Evolutionary conservation across 1,139 yeast genomes (phyloP), one percentile per base, ranked within the genome.

Genomic region (Yamadazyma sp.): DNA sequence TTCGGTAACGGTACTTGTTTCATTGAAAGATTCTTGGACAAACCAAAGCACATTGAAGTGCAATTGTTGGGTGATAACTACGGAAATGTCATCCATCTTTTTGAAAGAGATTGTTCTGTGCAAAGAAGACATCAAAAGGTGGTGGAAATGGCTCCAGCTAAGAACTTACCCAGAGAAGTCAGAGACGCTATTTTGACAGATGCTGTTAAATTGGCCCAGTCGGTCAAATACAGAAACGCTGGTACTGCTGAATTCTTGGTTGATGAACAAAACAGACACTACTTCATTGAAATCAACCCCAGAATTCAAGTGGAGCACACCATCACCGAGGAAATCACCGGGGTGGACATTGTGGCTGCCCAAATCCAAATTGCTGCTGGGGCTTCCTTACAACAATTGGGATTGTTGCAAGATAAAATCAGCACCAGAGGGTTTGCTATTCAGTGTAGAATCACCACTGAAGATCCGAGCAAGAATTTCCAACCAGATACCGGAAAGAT

Each of bases 281-380:
- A 92, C 69, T 92, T 92, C 62, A 92, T 92, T 60, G 99, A 94
- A 71, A 92, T 92, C 69, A 92, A 92, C 73, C 98, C 99, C 46
- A 84, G 98, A 74, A 92, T 92, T 61, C 97, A 92, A 69, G 97
- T 90, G 46, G 98, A 92, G 73, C 98, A 92, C 70, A 92, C 98
- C 36, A 92, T 92, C 64, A 90, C 98, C 41, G 99, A 92, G 69
- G 98, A 92, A 70, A 92, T 92, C 61, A 92, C 98, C 17, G 98
- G 99, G 51, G 95, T 92, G 47, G 98, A 92, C 66, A 76, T 92
- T 50, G 97, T 92, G 24, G 96, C 97, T 44, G 98, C 98, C 15
- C 99, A 92, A 71, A 92, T 92, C 56, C 98, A 94, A 72, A 89
- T 92, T 57, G 97, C 97, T 38, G 98, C 97, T 6, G 99, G 99